A percentile compares a stretch with the other conserved stretches of the same genome.
These are phyloP conservation scores for Apocynum venetum DNA, from an alignment of 257 asterid species.

Conservation along the genomic window DNA sequence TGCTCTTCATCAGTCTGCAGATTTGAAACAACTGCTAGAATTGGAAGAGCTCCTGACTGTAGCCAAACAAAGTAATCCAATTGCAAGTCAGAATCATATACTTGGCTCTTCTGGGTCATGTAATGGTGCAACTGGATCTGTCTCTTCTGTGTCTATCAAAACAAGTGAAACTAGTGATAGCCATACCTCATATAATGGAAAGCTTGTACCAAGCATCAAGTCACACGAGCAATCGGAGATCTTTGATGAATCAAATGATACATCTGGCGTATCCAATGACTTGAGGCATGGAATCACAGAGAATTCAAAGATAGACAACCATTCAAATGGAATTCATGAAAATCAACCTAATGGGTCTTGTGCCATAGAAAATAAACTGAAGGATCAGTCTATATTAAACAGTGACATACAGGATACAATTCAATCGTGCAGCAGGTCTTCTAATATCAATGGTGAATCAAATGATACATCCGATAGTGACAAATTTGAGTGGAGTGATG, in stretches of 20 bases:
- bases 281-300: conserved; percentile 17
- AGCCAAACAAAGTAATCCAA: conserved; percentile 47
- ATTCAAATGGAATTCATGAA: conserved; percentile 43
- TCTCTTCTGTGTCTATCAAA: conserved; percentile 33
- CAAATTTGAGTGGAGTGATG: conserved; percentile 53
- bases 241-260: conserved; percentile 34
- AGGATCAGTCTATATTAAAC: conserved; percentile 29
- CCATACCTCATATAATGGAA: conserved; percentile 45
- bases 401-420: conserved; percentile 23
- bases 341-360: conserved; percentile 42
- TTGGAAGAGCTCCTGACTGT: conserved; percentile 65
- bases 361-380: conserved; percentile 33
- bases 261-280: conserved; percentile 21
- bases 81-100: conserved; percentile 24
- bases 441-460: conserved; percentile 36
- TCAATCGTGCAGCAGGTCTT: conserved; percentile 17
- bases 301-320: conserved; percentile 23
- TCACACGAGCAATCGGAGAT: conserved; percentile 35
- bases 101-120: conserved; percentile 41
- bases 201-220: conserved; percentile 28
- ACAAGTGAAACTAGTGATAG: conserved; percentile 33
- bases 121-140: conserved; percentile 35
- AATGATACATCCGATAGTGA: conserved; percentile 44
- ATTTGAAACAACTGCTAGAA: conserved; percentile 81
- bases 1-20: conserved; percentile 76